Percentiles rank a stretch among this genome's conserved stretches.
phyloP scores from a whole-genome alignment of 495 filamentous ascomycete species.

The Cenococcum geophilum region DNA sequence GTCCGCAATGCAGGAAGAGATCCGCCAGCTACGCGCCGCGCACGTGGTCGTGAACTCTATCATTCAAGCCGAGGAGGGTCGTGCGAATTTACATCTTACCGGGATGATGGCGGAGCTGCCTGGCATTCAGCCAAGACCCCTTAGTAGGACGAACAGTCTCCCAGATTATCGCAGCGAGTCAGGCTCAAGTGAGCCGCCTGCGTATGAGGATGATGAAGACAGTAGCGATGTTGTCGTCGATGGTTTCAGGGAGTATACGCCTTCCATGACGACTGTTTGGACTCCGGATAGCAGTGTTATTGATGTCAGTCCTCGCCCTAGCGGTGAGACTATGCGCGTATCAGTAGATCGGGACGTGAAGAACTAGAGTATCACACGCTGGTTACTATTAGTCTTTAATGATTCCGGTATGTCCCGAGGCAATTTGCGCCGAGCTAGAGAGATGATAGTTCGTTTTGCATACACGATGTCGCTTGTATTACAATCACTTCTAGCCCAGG shows the following conservation, averaged over 20 bases:
- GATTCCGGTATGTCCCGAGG: too few relatives aligned
- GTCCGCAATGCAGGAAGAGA: conserved; percentile 42
- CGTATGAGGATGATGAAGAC: conserved; percentile 27
- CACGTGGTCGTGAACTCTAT: conserved; percentile 34
- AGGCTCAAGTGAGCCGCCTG: conserved; percentile 7
- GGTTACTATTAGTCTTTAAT: too few relatives aligned
- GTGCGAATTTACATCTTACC: neutral
- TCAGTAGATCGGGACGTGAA: conserved; percentile 12
- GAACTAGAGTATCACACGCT: neutral
- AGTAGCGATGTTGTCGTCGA: conserved; percentile 27
- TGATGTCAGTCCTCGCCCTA: conserved; percentile 33
- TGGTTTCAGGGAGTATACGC: conserved; percentile 32
- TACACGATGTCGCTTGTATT: too few relatives aligned
- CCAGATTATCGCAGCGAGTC: conserved; percentile 23
- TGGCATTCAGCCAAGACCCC: conserved; percentile 16
- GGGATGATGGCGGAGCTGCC: conserved; percentile 14
- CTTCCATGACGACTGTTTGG: conserved; percentile 21
- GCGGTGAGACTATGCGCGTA: conserved; percentile 35
- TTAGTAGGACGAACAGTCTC: conserved; percentile 30
- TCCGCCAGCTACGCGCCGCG: conserved; percentile 35
- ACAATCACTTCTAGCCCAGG: too few relatives aligned
- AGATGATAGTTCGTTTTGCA: too few relatives aligned
- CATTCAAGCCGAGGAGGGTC: conserved; percentile 32
- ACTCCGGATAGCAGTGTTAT: conserved; percentile 36
- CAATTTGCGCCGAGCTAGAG: too few relatives aligned